Percentiles rank a stretch among this genome's conserved stretches.
Conservation (phyloP, 805 yeast species). For the Metschnikowia borealis region DNA sequence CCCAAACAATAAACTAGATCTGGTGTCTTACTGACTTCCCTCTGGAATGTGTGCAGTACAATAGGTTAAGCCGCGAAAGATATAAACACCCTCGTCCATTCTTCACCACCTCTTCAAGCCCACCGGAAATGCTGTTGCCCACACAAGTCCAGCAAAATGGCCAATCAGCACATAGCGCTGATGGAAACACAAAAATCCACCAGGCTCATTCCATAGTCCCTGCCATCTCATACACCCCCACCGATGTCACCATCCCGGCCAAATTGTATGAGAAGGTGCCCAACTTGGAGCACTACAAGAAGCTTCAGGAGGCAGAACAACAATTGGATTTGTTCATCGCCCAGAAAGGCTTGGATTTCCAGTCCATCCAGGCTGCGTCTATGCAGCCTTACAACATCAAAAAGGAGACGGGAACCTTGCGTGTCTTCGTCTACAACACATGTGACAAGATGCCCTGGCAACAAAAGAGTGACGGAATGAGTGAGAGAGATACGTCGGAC, state of each 20-base stretch:
- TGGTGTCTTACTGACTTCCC: background rate
- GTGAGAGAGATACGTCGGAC: conserved; percentile 22
- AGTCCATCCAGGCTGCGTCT: conserved; percentile 51
- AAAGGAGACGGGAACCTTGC: conserved; percentile 55
- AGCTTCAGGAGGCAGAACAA: conserved; percentile 76
- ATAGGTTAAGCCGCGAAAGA: conserved; percentile 6
- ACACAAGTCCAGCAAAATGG: conserved; percentile 18
- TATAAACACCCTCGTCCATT: conserved; percentile 10
- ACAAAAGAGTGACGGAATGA: conserved; percentile 24
- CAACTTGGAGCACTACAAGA: conserved; percentile 67
- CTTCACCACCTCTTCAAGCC: background rate
- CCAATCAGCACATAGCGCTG: conserved; percentile 18
- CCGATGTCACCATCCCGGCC: conserved; percentile 38
- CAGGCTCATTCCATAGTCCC: conserved; percentile 31
- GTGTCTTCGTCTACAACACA: conserved; percentile 80
- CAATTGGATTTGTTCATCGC: conserved; percentile 76
- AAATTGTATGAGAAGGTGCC: conserved; percentile 46
- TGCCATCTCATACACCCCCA: conserved; percentile 39
- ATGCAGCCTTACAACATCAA: conserved; percentile 35
- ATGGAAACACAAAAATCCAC: conserved; percentile 27
- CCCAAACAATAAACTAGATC: background rate
- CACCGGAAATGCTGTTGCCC: conserved; percentile 14
- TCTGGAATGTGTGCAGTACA: conserved; percentile 4
- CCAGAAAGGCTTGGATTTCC: conserved; percentile 80
- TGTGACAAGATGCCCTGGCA: conserved; percentile 88